phyloP scores from a whole-genome alignment of 2,329 filamentous ascomycete species.

The Pyricularia sp. region DNA sequence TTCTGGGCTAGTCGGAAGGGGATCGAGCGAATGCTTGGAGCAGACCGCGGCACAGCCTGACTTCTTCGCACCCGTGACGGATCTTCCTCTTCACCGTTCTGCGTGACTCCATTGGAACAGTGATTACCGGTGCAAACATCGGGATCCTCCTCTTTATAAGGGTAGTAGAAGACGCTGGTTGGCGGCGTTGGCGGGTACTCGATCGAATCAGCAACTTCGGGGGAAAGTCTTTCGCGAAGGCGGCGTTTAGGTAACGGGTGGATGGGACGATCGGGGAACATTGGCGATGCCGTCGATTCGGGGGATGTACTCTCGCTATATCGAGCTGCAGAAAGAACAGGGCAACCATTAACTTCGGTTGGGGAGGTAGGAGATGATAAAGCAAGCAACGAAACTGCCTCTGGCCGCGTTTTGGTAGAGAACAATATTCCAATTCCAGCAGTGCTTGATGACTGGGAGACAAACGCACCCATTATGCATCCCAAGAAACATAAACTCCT shows the following conservation, averaged over 20 bases:
- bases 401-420: neutral
- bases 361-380: neutral
- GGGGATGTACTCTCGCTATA: conserved; percentile 48
- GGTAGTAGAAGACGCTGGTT: conserved; percentile 71
- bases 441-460: neutral
- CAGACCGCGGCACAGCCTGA: conserved; percentile 31
- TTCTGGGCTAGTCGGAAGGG: conserved; percentile 32
- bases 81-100: conserved; percentile 48
- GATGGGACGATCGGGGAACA: conserved; percentile 86
- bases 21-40: conserved; percentile 35
- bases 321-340: conserved; percentile 22
- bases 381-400: neutral
- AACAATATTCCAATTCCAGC: neutral
- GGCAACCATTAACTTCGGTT: neutral
- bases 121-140: conserved; percentile 9
- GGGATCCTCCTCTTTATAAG: conserved; percentile 44
- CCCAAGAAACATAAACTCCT: neutral
- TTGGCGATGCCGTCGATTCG: conserved; percentile 63
- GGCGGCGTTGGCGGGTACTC: conserved; percentile 71
- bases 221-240: conserved; percentile 77
- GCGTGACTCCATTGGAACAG: conserved; percentile 13
- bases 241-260: conserved; percentile 84
- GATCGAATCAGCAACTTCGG: conserved; percentile 74
- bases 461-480: neutral
- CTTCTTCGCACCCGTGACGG: conserved; percentile 21